Evolutionary conservation across 192 early-diverging fungal genomes (phyloP), one percentile per base, ranked within the genome.

Genomic region (Backusella parvicylindrica): DNA sequence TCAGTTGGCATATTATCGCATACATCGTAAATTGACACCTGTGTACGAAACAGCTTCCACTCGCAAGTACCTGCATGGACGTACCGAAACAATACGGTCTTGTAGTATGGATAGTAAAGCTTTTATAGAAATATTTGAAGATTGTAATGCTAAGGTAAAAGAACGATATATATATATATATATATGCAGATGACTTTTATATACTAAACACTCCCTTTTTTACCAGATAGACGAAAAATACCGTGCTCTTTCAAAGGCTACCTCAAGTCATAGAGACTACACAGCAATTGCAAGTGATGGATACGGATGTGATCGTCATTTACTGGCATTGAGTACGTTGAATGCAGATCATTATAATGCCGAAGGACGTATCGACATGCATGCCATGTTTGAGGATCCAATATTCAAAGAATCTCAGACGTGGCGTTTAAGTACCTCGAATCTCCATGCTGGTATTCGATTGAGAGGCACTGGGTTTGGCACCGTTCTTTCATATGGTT

Each of bases 11-110:
- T 98, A 91, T 80, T 94, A 88, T 83, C 90, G 92, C 72, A 69
- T 92, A 18, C 92, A 95, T 68, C 78, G 84, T 13, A 72, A 79
- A 16, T 79, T 87, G 64, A 87, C 90, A 8, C 81, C 93, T 1
- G 93, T 92, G 2, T 98, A 98, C 76, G 96, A 98, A 79, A 93
- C 96, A 16, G 93, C 90, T 7, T 88, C 88, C 49, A 96, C 94
- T 3, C 86, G 96, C 26, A 82, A 91, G 70, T 98, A 88, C 80
- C 73, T 89, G 60, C 91, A 91, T 69, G 96, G 96, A 21, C 87
- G 96, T 23, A 98, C 96, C 0, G 96, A 96, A 74, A 96, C 95
- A 0, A 92, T 90, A 63, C 86, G 96, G 21, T 91, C 94, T 11
- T 82, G 94, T 18, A 93, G 91, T n/a, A 63, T 79, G 0, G 95